Evolutionary conservation across 169 alveolate species (phyloP).

Genomic region (Cryptosporidium bovis): DNA sequence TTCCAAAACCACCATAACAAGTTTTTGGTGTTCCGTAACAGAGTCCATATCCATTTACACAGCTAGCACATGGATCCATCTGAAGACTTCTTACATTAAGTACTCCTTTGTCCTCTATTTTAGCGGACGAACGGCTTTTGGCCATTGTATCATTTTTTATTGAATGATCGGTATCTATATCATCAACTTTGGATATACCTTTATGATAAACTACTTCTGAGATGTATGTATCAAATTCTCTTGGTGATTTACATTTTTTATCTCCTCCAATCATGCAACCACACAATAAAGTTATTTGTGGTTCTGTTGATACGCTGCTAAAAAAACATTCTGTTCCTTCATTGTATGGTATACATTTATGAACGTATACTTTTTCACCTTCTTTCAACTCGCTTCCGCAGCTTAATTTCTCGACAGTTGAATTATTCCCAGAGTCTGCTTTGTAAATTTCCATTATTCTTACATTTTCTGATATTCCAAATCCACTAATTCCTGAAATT

Average conservation of each 20-base stretch:
- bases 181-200: not conserved
- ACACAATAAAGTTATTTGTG: conserved; percentile 47
- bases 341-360: conserved; percentile 42
- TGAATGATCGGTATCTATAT: not conserved
- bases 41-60: conserved; percentile 72
- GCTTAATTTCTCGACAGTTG: no score
- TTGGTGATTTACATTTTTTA: conserved; percentile 2
- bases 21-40: conserved; percentile 68
- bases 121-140: not conserved
- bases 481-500: conserved; percentile 37
- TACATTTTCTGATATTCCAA: conserved; percentile 26
- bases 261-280: conserved; percentile 19
- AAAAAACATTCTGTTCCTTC: conserved; percentile 43
- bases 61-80: conserved; percentile 71
- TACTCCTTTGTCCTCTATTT: not conserved
- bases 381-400: conserved; percentile 32
- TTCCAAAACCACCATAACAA: conserved; percentile 75
- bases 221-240: conserved; percentile 6
- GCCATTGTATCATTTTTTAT: no score
- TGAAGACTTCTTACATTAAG: conserved; percentile 15
- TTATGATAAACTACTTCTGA: conserved; percentile 33
- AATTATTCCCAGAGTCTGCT: not conserved
- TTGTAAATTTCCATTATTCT: conserved; percentile 46
- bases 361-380: conserved; percentile 5
- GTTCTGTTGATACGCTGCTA: conserved; percentile 10